Percentiles rank a stretch among this genome's conserved stretches.
These are phyloP conservation scores for Tetrapisispora phaffii DNA, from an alignment of 805 yeast genomes.

Conservation along the genomic window DNA sequence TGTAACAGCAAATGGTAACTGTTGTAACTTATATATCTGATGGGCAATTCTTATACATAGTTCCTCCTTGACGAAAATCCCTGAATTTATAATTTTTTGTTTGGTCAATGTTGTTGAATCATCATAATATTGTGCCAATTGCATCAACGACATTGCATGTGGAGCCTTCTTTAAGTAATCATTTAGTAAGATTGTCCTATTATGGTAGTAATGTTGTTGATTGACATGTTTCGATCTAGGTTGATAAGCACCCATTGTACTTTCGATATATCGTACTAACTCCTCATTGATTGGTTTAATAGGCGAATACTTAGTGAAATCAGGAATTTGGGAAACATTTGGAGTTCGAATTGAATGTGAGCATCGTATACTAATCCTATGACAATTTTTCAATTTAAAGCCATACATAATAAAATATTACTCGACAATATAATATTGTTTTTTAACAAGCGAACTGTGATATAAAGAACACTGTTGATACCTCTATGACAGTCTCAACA, in stretches of 20 bases:
- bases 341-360: slow-evolving; percentile 14
- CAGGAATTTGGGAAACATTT: slow-evolving; percentile 26
- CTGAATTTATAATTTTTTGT: slow-evolving; percentile 70
- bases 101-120: slow-evolving; percentile 46
- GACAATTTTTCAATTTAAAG: neutral
- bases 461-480: too few species aligned
- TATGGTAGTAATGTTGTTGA: slow-evolving; percentile 76
- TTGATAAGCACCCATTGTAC: slow-evolving; percentile 32
- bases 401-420: neutral
- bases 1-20: slow-evolving; percentile 71
- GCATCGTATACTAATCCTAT: neutral
- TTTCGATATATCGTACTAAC: slow-evolving; percentile 30
- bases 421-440: too few species aligned
- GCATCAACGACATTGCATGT: slow-evolving; percentile 83
- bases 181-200: slow-evolving; percentile 19
- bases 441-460: too few species aligned
- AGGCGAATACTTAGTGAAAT: slow-evolving; percentile 30
- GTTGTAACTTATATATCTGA: slow-evolving; percentile 69
- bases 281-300: slow-evolving; percentile 25
- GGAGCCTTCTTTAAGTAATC: slow-evolving; percentile 43
- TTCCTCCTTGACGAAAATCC: slow-evolving; percentile 81
- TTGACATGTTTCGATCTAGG: slow-evolving; percentile 38
- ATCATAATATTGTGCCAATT: slow-evolving; percentile 82
- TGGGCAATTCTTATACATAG: slow-evolving; percentile 76
- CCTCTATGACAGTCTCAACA: too few species aligned